Evolutionary conservation across 768 basidiomycete genomes (phyloP), one percentile per base, ranked within the genome.

Genomic region (Pseudohyphozyma bogoriensis): DNA sequence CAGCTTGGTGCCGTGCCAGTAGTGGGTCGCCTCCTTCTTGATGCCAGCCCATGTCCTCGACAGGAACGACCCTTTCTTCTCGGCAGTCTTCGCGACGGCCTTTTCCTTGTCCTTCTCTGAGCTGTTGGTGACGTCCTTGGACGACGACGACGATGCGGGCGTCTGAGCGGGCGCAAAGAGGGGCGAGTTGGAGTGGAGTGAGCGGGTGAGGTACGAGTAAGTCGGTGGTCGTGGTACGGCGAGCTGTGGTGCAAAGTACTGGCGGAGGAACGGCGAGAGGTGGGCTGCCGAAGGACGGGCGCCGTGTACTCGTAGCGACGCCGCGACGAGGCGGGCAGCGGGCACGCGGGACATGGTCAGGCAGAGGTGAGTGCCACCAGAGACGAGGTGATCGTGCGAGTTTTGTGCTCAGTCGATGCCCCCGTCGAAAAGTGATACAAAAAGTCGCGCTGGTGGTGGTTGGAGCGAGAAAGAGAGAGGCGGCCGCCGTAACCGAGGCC

Each of bases 1-100:
- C 7, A 99, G 82, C 72, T 95, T 95, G 2, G 88, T 81, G 15
- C 95, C 93, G 64, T 91, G 85, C 92, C 92, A 97, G 73, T 97
- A 99, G 73, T 99, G 93, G 60, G 82, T 81, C 0, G 85, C 90
- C 74, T 96, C 95, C 70, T 96, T 88, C 77, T 96, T 99, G 63
- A 96, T 84, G 68, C 84, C 87, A 67, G 85, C 86, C 93, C 93
- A 96, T 10, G 81, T 81, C 40, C 91, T 79, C 13, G 81, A 68
- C 44, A 63, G 3, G 18, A 58, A 16, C 12, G 55, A 54, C 20
- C 55, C 55, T 53, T 62, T 56, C 35, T 59, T 58, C 51, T 58
- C 53, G 22, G 37, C 50, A 26, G 56, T 55, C 52, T 62, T 62
- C 16, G 56, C 58, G 13, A 62, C 51, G 3, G 58, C 65, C 40